These are phyloP conservation scores for Sordaria brevicollis DNA, from an alignment of 495 filamentous ascomycete species.

Conservation along the genomic window DNA sequence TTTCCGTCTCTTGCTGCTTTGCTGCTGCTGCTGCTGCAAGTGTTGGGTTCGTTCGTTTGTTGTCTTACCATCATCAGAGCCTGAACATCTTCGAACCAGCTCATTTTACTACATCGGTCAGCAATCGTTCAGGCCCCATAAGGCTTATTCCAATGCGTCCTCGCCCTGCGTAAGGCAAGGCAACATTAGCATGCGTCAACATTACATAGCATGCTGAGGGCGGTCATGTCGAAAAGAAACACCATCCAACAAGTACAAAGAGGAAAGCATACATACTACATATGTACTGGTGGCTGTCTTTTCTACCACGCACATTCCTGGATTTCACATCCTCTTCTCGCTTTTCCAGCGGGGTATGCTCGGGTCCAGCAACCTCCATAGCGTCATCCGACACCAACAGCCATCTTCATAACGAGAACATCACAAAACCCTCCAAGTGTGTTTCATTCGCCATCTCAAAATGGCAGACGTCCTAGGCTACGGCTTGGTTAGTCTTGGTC, in stretches of 20 bases:
- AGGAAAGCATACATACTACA: background rate
- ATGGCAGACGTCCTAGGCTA: background rate
- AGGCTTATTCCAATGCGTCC: background rate
- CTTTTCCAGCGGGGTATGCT: background rate
- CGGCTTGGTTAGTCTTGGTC: conserved; percentile 1
- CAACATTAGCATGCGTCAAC: background rate
- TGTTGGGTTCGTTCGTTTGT: background rate
- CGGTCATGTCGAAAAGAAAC: background rate
- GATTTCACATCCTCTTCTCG: background rate
- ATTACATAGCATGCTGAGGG: background rate
- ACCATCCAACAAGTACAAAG: background rate
- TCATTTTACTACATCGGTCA: background rate
- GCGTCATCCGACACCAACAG: background rate
- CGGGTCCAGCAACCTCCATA: background rate
- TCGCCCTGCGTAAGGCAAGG: background rate
- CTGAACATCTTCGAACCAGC: background rate
- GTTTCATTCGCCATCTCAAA: background rate
- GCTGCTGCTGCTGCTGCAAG: too few species aligned
- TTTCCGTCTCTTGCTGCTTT: background rate
- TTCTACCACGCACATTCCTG: background rate
- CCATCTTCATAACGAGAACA: background rate
- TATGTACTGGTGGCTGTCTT: background rate
- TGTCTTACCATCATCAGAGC: background rate
- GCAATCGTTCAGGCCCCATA: background rate
- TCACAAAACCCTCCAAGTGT: background rate